Evolutionary conservation across 202 grass and related monocot genomes (phyloP).

Genomic region (Digitaria exilis): DNA sequence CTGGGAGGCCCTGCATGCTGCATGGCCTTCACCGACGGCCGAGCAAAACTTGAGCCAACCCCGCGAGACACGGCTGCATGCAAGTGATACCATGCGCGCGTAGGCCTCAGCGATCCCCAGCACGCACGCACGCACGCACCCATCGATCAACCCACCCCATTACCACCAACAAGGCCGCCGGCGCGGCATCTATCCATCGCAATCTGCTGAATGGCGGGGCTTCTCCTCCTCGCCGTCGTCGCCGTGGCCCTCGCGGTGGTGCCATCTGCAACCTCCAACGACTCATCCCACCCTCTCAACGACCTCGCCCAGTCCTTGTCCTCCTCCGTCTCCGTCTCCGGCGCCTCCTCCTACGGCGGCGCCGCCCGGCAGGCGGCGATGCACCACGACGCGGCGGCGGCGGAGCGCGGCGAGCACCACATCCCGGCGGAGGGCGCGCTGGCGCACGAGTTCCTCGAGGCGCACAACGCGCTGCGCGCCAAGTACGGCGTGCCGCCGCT

Average conservation of each 20-base stretch:
- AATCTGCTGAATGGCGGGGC: slow-evolving; percentile 3
- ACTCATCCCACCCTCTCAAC: neutral
- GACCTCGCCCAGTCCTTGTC: too few species aligned
- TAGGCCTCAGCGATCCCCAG: neutral
- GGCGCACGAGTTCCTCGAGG: slow-evolving; percentile 51
- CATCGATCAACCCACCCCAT: neutral
- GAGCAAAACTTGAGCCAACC: too few species aligned
- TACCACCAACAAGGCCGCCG: neutral
- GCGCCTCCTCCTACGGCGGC: neutral
- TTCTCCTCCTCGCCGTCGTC: slow-evolving; percentile 37
- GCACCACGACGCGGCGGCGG: neutral
- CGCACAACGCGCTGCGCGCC: slow-evolving; percentile 56
- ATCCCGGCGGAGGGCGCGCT: slow-evolving; percentile 28
- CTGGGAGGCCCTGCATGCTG: neutral
- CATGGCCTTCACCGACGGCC: too few species aligned
- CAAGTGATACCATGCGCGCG: neutral
- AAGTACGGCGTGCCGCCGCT: slow-evolving; percentile 47
- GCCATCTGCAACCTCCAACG: neutral
- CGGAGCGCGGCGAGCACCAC: neutral
- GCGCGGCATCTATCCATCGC: neutral
- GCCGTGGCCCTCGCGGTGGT: neutral
- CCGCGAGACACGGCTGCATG: neutral
- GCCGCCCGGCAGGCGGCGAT: neutral
- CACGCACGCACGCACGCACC: too few species aligned
- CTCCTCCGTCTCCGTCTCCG: too few species aligned